A percentile compares a stretch with the other conserved stretches of the same genome.
Conservation (phyloP, 1,284 basidiomycete species). For the Fomitopsis pinicola region DNA sequence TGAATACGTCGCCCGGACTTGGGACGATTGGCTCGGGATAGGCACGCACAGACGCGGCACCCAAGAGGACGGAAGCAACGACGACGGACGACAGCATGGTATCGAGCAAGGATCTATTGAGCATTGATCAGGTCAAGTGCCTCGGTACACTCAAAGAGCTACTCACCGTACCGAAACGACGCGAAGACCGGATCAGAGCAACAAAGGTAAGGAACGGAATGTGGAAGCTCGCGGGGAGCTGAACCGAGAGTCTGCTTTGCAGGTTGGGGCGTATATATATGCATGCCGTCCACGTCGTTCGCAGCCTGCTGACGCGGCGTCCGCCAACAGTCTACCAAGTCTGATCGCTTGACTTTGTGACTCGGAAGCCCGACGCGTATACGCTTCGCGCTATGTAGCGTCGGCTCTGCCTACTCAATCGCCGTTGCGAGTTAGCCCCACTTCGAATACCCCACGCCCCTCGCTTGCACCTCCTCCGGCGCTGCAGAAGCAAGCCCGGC, state of each 20-base stretch:
- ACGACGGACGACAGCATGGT: slow-evolving; percentile 36
- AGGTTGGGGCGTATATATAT: too few species aligned
- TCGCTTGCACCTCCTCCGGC: slow-evolving; percentile 20
- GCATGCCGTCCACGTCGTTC: slow-evolving; percentile 30
- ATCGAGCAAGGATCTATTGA: not conserved
- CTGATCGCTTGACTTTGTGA: slow-evolving; percentile 8
- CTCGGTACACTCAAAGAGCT: too few species aligned
- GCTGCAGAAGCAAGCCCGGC: slow-evolving; percentile 54
- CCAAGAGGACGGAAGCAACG: slow-evolving; percentile 38
- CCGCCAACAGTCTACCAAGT: slow-evolving; percentile 14
- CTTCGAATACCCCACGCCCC: slow-evolving; percentile 7
- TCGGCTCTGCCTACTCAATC: not conserved
- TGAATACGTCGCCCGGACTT: slow-evolving; percentile 49
- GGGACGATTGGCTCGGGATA: slow-evolving; percentile 45
- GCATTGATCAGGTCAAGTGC: not conserved
- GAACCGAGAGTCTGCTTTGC: too few species aligned
- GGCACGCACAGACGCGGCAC: slow-evolving; percentile 38
- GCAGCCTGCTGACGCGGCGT: slow-evolving; percentile 6
- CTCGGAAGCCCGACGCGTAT: slow-evolving; percentile 10
- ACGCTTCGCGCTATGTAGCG: slow-evolving; percentile 17
- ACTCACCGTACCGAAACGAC: too few species aligned
- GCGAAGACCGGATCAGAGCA: too few species aligned
- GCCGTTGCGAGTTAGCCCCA: not conserved
- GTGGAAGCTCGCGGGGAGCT: too few species aligned
- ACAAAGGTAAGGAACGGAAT: too few species aligned